Base-by-base conservation (phyloP, 306 rosid genomes). In the Vigna trinervia region DNA sequence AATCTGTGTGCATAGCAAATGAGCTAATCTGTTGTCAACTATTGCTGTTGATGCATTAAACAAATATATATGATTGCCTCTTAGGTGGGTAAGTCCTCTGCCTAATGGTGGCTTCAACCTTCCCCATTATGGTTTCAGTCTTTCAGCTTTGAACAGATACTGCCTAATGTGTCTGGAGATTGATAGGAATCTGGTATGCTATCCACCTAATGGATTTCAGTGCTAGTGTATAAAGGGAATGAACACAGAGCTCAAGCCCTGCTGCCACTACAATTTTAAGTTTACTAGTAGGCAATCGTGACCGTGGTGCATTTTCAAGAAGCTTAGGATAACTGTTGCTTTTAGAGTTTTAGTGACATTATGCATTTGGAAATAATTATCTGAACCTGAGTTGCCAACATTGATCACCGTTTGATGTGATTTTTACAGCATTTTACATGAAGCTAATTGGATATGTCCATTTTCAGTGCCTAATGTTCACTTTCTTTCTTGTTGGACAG, bases 401-500 rank as follows among this genome's bases (percentile, higher is more conserved):
- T 19, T 13, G 61, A 64, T 63, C 3, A 65, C 63, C 22, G 7
- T 64, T 65, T 65, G 32, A 58, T 80, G 76, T 71, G 53, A 57
- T 62, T 59, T 62, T 59, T 75, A 1, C 32, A 28, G 32, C 46
- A 41, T 72, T 61, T 71, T 58, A 57, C 20, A 62, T 58, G 36
- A 57, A 7, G 23, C 38, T 68, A 72, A 5, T 64, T 17, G 34
- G 36, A 46, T 19, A 47, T 38, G 26, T 41, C 8, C n/a, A 41
- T 6, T 59, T 51, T 34, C 30, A 8, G 12, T 75, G 76, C 77
- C 78, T 75, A 41, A 71, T 85, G 76, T 71, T 79, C 45, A 26
- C 43, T 77, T 46, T 71, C 48, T 63, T 85, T 47, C 64, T 81
- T 64, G 39, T 88, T 84, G 69, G 32, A 71, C 89, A 91, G 92